Evolutionary conservation across 345 rosid species (phyloP).

Genomic region (Pistacia vera): DNA sequence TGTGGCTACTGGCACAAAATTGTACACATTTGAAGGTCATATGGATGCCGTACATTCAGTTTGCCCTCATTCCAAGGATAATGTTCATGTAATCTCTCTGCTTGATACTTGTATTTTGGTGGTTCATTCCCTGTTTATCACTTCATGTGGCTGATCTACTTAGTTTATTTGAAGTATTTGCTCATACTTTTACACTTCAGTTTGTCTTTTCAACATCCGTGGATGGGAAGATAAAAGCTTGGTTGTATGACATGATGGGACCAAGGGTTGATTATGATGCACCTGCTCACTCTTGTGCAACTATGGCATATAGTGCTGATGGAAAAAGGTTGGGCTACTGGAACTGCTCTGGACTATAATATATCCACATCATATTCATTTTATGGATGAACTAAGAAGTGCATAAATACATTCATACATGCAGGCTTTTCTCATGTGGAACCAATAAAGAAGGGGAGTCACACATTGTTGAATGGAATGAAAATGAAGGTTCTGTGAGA

Average conservation of each 20-base stretch:
- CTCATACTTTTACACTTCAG: conserved; percentile 20
- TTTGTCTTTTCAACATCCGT: conserved; percentile 34
- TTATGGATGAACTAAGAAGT: neutral
- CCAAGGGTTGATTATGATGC: conserved; percentile 43
- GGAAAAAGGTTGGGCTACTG: conserved; percentile 34
- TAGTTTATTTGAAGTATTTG: neutral
- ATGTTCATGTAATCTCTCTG: conserved; percentile 45
- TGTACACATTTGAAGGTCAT: conserved; percentile 75
- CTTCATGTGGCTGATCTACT: conserved; percentile 2
- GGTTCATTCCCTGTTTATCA: neutral
- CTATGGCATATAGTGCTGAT: conserved; percentile 47
- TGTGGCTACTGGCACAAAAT: conserved; percentile 46
- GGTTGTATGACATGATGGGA: conserved; percentile 43
- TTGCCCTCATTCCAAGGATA: conserved; percentile 61
- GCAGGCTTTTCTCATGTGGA: conserved; percentile 50
- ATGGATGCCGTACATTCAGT: conserved; percentile 71
- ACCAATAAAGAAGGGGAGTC: conserved; percentile 47
- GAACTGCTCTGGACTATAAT: neutral
- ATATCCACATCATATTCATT: conserved; percentile 1
- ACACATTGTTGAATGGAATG: conserved; percentile 51
- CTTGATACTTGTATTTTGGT: conserved; percentile 10
- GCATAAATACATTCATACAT: neutral
- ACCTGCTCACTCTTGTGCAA: conserved; percentile 35
- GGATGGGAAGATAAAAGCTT: conserved; percentile 45
- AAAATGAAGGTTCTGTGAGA: conserved; percentile 45